These are phyloP conservation scores for Ceratobasidium theobromae DNA, from an alignment of 1,284 basidiomycete species.

Conservation along the genomic window DNA sequence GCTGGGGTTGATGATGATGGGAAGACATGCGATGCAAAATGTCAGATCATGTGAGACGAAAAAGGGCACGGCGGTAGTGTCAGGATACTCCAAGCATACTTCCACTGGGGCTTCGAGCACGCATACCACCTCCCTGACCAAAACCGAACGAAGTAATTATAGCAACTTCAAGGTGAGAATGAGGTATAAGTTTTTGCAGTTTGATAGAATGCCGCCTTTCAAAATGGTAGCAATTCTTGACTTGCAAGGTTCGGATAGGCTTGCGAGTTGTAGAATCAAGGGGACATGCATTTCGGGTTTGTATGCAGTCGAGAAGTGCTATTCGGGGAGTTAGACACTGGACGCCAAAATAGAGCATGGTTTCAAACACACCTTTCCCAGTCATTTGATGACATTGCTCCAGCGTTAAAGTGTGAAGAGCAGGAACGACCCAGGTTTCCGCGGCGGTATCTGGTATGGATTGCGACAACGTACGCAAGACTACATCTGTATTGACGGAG, in stretches of 20 bases:
- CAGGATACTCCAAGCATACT: slow-evolving; percentile 9
- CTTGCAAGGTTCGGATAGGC: slow-evolving; percentile 1
- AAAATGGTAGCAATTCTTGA: slow-evolving; percentile 30
- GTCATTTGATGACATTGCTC: slow-evolving; percentile 32
- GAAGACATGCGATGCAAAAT: slow-evolving; percentile 8
- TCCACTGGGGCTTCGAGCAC: slow-evolving; percentile 24
- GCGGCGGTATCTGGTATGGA: neutral
- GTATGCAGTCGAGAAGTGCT: slow-evolving; percentile 30
- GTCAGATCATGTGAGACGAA: neutral
- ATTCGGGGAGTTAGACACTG: neutral
- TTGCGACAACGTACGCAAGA: slow-evolving; percentile 10
- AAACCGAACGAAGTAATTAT: slow-evolving; percentile 17
- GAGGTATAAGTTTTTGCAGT: slow-evolving; percentile 20
- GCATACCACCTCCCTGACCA: slow-evolving; percentile 28
- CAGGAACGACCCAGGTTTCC: slow-evolving; percentile 21
- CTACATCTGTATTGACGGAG: slow-evolving; percentile 16
- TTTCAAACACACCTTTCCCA: slow-evolving; percentile 20
- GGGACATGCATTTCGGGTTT: slow-evolving; percentile 17
- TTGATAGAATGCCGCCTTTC: slow-evolving; percentile 29
- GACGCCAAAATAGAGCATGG: neutral
- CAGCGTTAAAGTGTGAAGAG: slow-evolving; percentile 2
- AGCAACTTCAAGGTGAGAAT: slow-evolving; percentile 22
- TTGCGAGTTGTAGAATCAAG: neutral
- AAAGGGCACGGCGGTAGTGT: neutral
- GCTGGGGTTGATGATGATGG: slow-evolving; percentile 20